Evolutionary conservation across 805 yeast genomes (phyloP), one percentile per base, ranked within the genome.

Genomic region (Starmerella tilneyi): DNA sequence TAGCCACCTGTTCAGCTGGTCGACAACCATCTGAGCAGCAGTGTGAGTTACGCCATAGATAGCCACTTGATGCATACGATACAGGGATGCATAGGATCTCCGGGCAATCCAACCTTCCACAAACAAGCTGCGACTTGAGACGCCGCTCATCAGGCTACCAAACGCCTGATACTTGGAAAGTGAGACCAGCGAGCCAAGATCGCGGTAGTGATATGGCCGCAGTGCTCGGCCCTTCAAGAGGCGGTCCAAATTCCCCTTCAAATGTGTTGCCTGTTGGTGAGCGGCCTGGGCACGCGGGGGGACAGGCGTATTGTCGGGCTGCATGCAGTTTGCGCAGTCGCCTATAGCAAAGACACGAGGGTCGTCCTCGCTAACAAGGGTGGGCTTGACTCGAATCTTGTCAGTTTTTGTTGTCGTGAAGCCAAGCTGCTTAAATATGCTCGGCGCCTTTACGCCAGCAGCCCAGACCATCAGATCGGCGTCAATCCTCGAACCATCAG

Each of bases 291-390:
- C 38, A 22, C 38, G 38, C 7, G 38, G 38, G 19, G 38, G 38
- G 9, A 34, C 38, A 8, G 38, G 38, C 19, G 8, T 7, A 19
- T 34, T 22, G 27, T 34, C 19, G 17, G 26, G 28, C 38, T 34
- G 38, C 19, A 34, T 34, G 28, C 38, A 34, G 28, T 34, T 34
- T n/a, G 38, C 38, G n/a, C 38, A 34, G 38, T 34, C 38, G 27
- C 38, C 38, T 11, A 34, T 12, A 6, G 38, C 38, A 19, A 34
- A 34, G 38, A 34, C 22, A 19, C 38, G 38, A 4, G 38, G 38
- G 28, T 34, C 38, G 28, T 34, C 38, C 19, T 21, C 28, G 28
- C 28, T 21, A 28, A 34, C 22, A n/a, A 34, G 38, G 9, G 24
- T 9, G 38, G 38, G 38, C 38, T 34, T 34, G 38, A 34, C 38